Conservation (phyloP, 108 stramenopile species). For the Stephanodiscus minutulus region DNA sequence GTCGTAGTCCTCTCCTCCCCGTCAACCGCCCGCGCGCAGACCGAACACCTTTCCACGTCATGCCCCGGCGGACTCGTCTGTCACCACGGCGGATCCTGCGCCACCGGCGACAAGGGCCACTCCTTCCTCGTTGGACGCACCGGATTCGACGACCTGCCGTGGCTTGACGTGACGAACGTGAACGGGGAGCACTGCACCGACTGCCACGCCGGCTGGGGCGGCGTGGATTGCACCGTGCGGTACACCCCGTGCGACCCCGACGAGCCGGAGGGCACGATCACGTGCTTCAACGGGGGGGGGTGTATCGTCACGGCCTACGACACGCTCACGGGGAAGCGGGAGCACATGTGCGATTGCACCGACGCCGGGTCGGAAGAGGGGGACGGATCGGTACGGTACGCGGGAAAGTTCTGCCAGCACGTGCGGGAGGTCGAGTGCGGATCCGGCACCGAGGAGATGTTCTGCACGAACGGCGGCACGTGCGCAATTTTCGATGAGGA, state of each 20-base stretch:
- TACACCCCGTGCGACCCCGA: conserved; percentile 26
- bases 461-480: conserved; percentile 43
- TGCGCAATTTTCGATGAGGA: conserved; percentile 17
- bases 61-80: conserved; percentile 36
- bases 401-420: conserved; percentile 48
- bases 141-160: conserved; percentile 26
- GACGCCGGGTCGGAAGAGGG: conserved; percentile 13
- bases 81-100: conserved; percentile 40
- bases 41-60: background rate
- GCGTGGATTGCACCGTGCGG: conserved; percentile 33
- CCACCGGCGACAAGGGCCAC: conserved; percentile 34
- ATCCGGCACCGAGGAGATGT: conserved; percentile 32
- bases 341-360: conserved; percentile 44
- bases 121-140: background rate
- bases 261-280: conserved; percentile 25
- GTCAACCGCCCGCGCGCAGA: background rate
- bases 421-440: conserved; percentile 24
- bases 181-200: conserved; percentile 45
- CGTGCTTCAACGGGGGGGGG: conserved; percentile 38
- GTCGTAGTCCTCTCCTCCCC: background rate
- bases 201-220: conserved; percentile 41
- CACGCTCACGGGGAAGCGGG: conserved; percentile 10
- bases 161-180: conserved; percentile 31
- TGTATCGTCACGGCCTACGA: conserved; percentile 27
- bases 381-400: conserved; percentile 6